These are phyloP conservation scores for Entomortierella chlamydospora DNA, from an alignment of 192 early-diverging fungal species.

Conservation along the genomic window DNA sequence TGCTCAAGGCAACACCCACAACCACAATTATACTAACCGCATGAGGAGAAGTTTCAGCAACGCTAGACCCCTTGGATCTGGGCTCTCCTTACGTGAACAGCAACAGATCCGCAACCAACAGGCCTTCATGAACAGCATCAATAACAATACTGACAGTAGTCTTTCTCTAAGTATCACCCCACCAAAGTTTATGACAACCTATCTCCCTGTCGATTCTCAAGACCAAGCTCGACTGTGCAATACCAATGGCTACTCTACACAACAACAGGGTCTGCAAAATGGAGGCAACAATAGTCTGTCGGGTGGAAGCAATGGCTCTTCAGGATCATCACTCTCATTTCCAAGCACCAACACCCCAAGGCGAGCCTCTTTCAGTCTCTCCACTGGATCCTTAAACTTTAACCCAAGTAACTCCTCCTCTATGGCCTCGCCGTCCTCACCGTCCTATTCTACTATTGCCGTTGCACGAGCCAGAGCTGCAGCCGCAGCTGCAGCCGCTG, in stretches of 20 bases:
- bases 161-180: conserved; percentile 45
- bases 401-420: conserved; percentile 17
- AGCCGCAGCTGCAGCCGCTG: conserved; percentile 6
- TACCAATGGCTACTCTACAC: too few species aligned
- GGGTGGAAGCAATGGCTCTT: conserved; percentile 8
- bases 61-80: not conserved
- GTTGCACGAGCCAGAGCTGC: conserved; percentile 45
- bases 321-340: conserved; percentile 13
- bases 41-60: not conserved
- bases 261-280: too few species aligned
- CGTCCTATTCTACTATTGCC: conserved; percentile 52
- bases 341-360: not conserved
- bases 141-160: conserved; percentile 2
- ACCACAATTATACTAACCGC: not conserved
- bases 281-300: too few species aligned
- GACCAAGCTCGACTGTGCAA: too few species aligned
- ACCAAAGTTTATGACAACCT: conserved; percentile 10
- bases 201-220: not conserved
- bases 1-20: not conserved
- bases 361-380: conserved; percentile 30
- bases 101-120: conserved; percentile 17
- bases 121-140: not conserved
- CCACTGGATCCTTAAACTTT: conserved; percentile 30
- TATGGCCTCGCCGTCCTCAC: conserved; percentile 45
- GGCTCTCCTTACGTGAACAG: conserved; percentile 17